Conservation (phyloP, 2,329 filamentous ascomycete genomes). For the Teratosphaeria destructans region DNA sequence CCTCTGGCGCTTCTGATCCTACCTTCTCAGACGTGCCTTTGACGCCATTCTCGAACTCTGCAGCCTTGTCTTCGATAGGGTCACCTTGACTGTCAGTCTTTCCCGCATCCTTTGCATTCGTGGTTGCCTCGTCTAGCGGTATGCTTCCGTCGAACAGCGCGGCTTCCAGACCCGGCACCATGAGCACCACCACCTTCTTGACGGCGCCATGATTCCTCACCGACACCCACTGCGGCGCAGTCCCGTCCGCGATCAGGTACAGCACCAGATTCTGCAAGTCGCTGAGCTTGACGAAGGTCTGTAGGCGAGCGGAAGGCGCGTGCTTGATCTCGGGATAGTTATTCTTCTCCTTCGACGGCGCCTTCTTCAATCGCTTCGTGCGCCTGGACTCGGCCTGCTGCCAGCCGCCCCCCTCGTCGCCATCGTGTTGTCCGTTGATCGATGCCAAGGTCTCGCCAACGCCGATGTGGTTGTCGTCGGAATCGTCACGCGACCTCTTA, state of each 20-base stretch:
- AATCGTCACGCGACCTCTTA: conserved; percentile 20
- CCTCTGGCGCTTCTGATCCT: conserved; percentile 3
- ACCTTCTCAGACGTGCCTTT: not conserved
- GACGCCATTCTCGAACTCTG: not conserved
- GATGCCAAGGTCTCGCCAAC: conserved; percentile 18
- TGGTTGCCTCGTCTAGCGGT: conserved; percentile 12
- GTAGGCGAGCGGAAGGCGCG: conserved; percentile 41
- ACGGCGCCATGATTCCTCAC: conserved; percentile 47
- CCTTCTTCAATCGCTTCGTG: conserved; percentile 18
- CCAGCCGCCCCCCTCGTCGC: conserved; percentile 15
- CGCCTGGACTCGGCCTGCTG: conserved; percentile 14
- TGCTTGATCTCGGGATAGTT: conserved; percentile 46
- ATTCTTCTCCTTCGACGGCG: conserved; percentile 21
- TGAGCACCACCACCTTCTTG: conserved; percentile 71
- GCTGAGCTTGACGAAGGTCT: conserved; percentile 45
- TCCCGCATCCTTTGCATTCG: not conserved
- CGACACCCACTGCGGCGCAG: conserved; percentile 53
- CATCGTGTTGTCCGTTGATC: conserved; percentile 16
- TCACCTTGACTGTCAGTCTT: not conserved
- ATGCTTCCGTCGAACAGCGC: conserved; percentile 68
- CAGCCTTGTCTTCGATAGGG: not conserved
- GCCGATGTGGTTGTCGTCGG: conserved; percentile 12
- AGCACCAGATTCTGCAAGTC: conserved; percentile 50
- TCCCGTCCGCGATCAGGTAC: conserved; percentile 52
- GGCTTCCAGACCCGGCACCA: conserved; percentile 85